These are phyloP conservation scores for Croton setiger DNA, from an alignment of 441 rosid species.

Conservation along the genomic window DNA sequence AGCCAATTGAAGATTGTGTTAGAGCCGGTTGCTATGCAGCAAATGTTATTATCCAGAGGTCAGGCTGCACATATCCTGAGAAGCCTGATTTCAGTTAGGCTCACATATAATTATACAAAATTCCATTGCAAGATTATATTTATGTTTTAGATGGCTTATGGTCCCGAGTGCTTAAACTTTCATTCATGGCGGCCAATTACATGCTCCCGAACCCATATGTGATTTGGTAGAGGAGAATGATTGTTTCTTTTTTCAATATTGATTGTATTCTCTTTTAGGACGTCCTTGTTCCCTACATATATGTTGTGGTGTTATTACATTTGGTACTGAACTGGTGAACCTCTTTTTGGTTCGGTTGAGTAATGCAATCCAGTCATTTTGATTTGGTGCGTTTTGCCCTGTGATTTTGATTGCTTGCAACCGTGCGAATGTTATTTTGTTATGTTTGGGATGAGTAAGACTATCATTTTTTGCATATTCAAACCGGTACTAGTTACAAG, in stretches of 20 bases:
- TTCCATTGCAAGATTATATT: not conserved
- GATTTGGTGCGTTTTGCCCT: not conserved
- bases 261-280: not conserved
- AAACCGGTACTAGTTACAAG: too few species aligned
- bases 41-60: slow-evolving; percentile 83
- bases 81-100: slow-evolving; percentile 50
- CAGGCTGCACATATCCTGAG: slow-evolving; percentile 86
- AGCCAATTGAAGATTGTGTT: slow-evolving; percentile 68
- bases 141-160: too few species aligned
- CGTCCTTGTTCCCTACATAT: not conserved
- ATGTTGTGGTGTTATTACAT: not conserved
- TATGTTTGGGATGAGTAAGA: too few species aligned
- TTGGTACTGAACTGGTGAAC: not conserved
- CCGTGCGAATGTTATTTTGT: too few species aligned
- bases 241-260: not conserved
- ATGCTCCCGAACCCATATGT: slow-evolving; percentile 18
- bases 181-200: slow-evolving; percentile 1
- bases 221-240: slow-evolving; percentile 12
- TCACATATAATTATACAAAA: not conserved
- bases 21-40: slow-evolving; percentile 87
- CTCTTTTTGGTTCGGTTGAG: not conserved
- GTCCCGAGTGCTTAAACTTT: not conserved
- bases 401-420: not conserved
- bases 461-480: too few species aligned
- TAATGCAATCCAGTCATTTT: too few species aligned